Evolutionary conservation across 2,329 filamentous ascomycete species (phyloP).

Genomic region (Microdochium bolleyi): DNA sequence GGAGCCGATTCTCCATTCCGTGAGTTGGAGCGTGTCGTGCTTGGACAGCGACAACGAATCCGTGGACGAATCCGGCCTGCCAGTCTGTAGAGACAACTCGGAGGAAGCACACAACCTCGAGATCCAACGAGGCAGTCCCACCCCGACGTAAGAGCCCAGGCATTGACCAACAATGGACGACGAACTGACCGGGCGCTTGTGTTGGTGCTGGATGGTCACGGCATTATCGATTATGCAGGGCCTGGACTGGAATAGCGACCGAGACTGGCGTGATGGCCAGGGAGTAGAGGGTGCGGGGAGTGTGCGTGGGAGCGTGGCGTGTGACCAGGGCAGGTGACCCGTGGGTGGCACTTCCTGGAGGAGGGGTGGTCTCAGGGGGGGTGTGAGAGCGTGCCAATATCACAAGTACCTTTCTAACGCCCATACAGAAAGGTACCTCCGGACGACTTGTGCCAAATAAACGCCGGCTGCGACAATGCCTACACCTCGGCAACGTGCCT

Average conservation of each 20-base stretch:
- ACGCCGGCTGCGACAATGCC: not conserved
- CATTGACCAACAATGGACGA: not conserved
- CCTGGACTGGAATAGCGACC: not conserved
- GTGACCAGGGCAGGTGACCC: not conserved
- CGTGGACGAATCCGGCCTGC: too few species aligned
- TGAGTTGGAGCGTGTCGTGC: too few species aligned
- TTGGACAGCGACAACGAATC: too few species aligned
- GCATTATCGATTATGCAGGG: not conserved
- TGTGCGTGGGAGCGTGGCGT: not conserved
- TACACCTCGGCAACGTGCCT: not conserved
- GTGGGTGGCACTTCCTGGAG: not conserved
- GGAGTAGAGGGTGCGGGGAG: not conserved
- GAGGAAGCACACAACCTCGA: too few species aligned
- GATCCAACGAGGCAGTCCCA: too few species aligned
- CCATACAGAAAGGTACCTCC: not conserved
- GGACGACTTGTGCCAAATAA: not conserved
- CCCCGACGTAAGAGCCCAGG: too few species aligned
- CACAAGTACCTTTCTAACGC: not conserved
- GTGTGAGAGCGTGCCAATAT: not conserved
- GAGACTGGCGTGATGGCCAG: not conserved
- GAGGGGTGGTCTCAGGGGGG: not conserved
- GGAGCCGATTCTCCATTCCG: too few species aligned
- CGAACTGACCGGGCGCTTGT: not conserved
- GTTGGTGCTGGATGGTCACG: not conserved
- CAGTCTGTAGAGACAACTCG: too few species aligned